Base-by-base conservation (phyloP, 2,329 filamentous ascomycete species). In the Xylariales sp. region DNA sequence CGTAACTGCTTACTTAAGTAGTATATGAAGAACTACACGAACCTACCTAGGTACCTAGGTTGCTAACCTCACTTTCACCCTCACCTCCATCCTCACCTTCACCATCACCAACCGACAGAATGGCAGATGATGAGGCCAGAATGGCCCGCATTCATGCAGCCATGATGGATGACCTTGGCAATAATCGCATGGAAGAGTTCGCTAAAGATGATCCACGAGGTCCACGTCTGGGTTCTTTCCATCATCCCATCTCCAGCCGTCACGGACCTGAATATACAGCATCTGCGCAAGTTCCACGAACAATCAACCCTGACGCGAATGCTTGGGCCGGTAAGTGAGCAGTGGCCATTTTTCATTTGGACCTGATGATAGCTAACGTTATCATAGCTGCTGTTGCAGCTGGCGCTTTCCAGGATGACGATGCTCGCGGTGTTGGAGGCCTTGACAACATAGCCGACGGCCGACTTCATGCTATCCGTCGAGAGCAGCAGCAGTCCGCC, bases 101-200 rank as follows among this genome's bases (percentile, higher is more conserved):
- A n/a, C n/a, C n/a, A n/a, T n/a, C n/a, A n/a, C n/a, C n/a, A n/a
- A n/a, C n/a, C n/a, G n/a, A n/a, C n/a, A n/a, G n/a, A n/a, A n/a
- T n/a, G n/a, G n/a, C n/a, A n/a, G n/a, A n/a, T n/a, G n/a, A n/a
- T n/a, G n/a, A n/a, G n/a, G n/a, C n/a, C n/a, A n/a, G n/a, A n/a
- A n/a, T n/a, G n/a, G n/a, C n/a, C n/a, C n/a, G n/a, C n/a, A n/a
- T n/a, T n/a, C n/a, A n/a, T n/a, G 24, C 24, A 8, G 38, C 38
- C 9, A 40, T 40, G 38, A 40, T 40, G 38, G 25, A n/a, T 12
- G 38, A 40, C 15, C 38, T 40, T 15, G 38, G 38, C 6, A 24
- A 18, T 16, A 15, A 33, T 25, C 38, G 38, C 10, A 16, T 40
- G 12, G 38, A 40, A 15, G 38, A 33, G 3, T 20, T 40, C 8